Base-by-base conservation (phyloP, 768 basidiomycete species). In the Russula virescens region DNA sequence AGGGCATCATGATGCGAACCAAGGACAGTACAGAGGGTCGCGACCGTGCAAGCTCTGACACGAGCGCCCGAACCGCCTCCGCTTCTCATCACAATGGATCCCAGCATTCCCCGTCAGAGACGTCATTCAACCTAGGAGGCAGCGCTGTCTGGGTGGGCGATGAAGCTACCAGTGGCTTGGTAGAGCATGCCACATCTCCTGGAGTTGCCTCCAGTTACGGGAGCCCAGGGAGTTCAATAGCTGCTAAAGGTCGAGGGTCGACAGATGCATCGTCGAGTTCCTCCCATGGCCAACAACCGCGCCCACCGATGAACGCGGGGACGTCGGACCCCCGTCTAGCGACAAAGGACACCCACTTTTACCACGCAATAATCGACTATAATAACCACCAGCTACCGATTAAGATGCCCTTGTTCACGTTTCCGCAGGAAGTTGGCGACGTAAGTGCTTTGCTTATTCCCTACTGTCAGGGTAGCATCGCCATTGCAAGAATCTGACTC, bases 361-460 rank as follows among this genome's bases (percentile, higher is more conserved):
- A 85, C 75, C 87, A 94, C 70, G 91, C 95, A 1, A 80, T 82
- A 13, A 89, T 96, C 59, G 83, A 79, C 16, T 96, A 94, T 75
- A 88, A 87, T 72, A 87, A 87, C 59, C 86, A 94, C 65, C 83
- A 83, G 31, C 74, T 98, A 34, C 95, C 94, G 16, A 93, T 98
- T 71, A 88, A 92, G 69, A 84, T 98, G 73, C 97, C 97, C 0
- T 75, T 97, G 50, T 83, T 85, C 21, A 89, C 88, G 1, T 98
- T 97, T 72, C 82, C 91, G 0, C 92, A 95, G 73, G 97, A 99
- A 79, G 92, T 99, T 60, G 95, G 97, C 38, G 95, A 98, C 74
- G 96, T 98, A 72, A 71, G 85, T 79, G 77, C n/a, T n/a, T 49
- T 35, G 50, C 34, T 49, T 46, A 16, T 57, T 14, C 52, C 34